Evolutionary conservation across 2,329 filamentous ascomycete species (phyloP).

Genomic region (Macroventuria anomochaeta): DNA sequence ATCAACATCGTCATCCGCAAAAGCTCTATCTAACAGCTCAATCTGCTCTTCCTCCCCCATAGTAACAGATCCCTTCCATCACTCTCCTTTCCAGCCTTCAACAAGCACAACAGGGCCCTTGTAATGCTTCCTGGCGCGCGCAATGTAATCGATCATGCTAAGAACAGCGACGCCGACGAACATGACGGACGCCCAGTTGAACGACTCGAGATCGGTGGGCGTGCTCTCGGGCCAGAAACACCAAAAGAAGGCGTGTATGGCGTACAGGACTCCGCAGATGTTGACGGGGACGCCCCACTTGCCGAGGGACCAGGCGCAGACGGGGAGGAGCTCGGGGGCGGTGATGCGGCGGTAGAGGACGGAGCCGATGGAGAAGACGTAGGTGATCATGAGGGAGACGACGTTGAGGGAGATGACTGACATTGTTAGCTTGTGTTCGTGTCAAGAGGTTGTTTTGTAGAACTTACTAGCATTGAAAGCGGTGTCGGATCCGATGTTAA

Average conservation of each 20-base stretch:
- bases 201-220: conserved; percentile 31
- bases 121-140: conserved; percentile 43
- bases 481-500: conserved; percentile 46
- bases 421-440: conserved; percentile 7
- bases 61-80: conserved; percentile 8
- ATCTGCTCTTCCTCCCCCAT: conserved; percentile 1
- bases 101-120: conserved; percentile 42
- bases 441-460: too few species aligned
- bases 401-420: conserved; percentile 50
- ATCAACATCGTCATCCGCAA: background rate
- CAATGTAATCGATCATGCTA: conserved; percentile 37
- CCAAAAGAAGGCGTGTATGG: conserved; percentile 50
- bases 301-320: conserved; percentile 50
- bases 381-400: conserved; percentile 50
- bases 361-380: conserved; percentile 51
- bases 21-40: conserved; percentile 1
- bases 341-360: conserved; percentile 50
- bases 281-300: conserved; percentile 50
- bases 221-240: conserved; percentile 49
- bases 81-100: conserved; percentile 33
- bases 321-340: conserved; percentile 47
- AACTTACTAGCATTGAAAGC: conserved; percentile 45
- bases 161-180: conserved; percentile 39
- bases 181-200: conserved; percentile 50
- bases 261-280: conserved; percentile 45